Percentiles rank a stretch among this genome's conserved stretches.
Conservation (phyloP, 2,329 filamentous ascomycete species). For the Botrytis sinoallii region DNA sequence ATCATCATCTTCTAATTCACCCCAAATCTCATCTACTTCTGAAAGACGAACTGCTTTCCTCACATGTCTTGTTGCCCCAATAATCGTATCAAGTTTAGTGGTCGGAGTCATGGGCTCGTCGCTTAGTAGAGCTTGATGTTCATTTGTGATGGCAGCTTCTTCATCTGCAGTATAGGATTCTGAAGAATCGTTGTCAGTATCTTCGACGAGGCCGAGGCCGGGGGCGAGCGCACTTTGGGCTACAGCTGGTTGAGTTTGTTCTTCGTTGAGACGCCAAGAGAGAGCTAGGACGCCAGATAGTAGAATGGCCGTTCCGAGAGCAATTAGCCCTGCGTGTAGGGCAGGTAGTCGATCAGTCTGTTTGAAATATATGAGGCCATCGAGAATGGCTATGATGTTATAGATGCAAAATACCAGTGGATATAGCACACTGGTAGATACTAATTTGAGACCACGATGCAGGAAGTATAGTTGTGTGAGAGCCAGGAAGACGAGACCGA, state of each 20-base stretch:
- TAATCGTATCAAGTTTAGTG: conserved; percentile 35
- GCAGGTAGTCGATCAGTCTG: conserved; percentile 77
- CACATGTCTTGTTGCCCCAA: conserved; percentile 32
- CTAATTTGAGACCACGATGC: conserved; percentile 87
- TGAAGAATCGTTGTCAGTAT: conserved; percentile 55
- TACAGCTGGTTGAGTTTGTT: conserved; percentile 59
- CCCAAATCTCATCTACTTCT: conserved; percentile 81
- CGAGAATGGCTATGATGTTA: conserved; percentile 97
- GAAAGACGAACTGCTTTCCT: conserved; percentile 40
- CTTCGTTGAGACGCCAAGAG: conserved; percentile 88
- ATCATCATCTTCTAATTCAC: conserved; percentile 75
- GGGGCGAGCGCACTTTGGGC: conserved; percentile 72
- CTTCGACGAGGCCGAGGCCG: conserved; percentile 76
- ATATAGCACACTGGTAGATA: conserved; percentile 93
- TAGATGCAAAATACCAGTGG: conserved; percentile 98
- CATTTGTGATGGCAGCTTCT: conserved; percentile 34
- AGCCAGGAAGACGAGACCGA: conserved; percentile 76
- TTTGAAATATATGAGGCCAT: conserved; percentile 94
- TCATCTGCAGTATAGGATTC: conserved; percentile 46
- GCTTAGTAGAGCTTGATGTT: conserved; percentile 34
- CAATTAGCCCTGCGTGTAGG: conserved; percentile 75
- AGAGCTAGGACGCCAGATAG: conserved; percentile 85
- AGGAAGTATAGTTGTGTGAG: conserved; percentile 93
- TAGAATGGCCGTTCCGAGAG: conserved; percentile 81
- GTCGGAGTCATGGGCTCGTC: conserved; percentile 35